Base-by-base conservation (phyloP, 73 alveolate genomes). In the Symbiodinium pilosum region DNA sequence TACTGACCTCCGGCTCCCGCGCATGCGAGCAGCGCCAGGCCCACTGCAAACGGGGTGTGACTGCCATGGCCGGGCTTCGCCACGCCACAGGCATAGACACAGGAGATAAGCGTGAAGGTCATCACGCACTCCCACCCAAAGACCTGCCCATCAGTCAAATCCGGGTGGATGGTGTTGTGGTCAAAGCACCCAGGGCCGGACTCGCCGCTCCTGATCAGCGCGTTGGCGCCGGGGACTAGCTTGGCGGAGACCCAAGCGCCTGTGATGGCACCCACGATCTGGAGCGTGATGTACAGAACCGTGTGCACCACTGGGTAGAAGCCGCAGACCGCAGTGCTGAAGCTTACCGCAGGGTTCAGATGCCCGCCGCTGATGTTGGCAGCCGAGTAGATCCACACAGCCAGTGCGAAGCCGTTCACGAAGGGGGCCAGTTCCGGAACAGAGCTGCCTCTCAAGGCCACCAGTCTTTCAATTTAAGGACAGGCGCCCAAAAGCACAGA, bases 1-100 rank as follows among this genome's bases (percentile, higher is more conserved):
- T 51, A 86, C 83, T 86, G 93, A 28, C 93, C 93, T 32, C 93
- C 93, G 26, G 83, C 38, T 8, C 83, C 93, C 4, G 93, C 93
- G 39, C 93, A 86, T 12, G 83, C 69, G 39, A 86, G 38, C 39
- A 86, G 83, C 52, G 93, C 81, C 43, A 86, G 40, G 47, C 93
- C 93, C 56, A 86, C 93, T 20, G 69, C 93, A 36, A 85, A n/a
- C 9, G 93, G 93, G 5, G 93, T 85, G 93, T 84, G 93, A 44
- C 83, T 51, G 51, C 93, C 93, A 38, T 86, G 93, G 36, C 93
- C 93, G 69, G 93, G 93, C 93, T 86, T 86, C 11, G 93, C 93
- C 52, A 86, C 83, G 24, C 93, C 93, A 12, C 93, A 86, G 36
- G 93, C 93, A 38, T 86, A 86, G 93, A 86, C 93, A 38, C 93